phyloP scores from a whole-genome alignment of 495 filamentous ascomycete species.

The Hypoxylon subgilvum region DNA sequence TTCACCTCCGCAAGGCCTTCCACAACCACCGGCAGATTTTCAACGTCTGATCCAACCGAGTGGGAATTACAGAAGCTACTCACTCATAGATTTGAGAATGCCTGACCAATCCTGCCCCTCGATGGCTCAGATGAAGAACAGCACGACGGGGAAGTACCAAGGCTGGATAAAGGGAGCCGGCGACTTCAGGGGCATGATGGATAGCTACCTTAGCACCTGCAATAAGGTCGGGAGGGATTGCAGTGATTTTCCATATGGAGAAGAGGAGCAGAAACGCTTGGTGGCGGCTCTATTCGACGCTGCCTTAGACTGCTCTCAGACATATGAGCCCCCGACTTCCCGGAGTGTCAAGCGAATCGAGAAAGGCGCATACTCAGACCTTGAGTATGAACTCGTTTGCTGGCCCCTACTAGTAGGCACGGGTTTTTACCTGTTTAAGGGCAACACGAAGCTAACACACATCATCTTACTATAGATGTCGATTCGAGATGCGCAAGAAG shows the following conservation, averaged over 20 bases:
- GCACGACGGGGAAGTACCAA: neutral
- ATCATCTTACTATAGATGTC: constrained; percentile 7
- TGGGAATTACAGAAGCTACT: too few relatives aligned
- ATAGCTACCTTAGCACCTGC: neutral
- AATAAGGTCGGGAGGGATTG: neutral
- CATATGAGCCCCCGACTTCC: neutral
- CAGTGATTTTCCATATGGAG: neutral
- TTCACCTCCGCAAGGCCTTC: too few relatives aligned
- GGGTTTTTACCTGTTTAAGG: too few relatives aligned
- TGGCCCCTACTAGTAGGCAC: constrained; percentile 15
- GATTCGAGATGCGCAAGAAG: neutral
- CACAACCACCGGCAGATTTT: too few relatives aligned
- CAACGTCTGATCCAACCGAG: too few relatives aligned
- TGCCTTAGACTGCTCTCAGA: neutral
- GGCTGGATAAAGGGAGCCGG: neutral
- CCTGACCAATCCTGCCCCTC: too few relatives aligned
- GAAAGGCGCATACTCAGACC: neutral
- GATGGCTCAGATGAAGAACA: constrained; percentile 1
- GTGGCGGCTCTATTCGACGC: constrained; percentile 6
- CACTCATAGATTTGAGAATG: neutral
- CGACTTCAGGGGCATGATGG: neutral
- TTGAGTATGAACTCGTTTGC: constrained; percentile 6
- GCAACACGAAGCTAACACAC: neutral
- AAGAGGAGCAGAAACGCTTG: neutral
- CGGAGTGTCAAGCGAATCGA: neutral